Percentiles rank a stretch among this genome's conserved stretches.
These are phyloP conservation scores for Claviceps citrina DNA, from an alignment of 2,329 filamentous ascomycete species.

Conservation along the genomic window DNA sequence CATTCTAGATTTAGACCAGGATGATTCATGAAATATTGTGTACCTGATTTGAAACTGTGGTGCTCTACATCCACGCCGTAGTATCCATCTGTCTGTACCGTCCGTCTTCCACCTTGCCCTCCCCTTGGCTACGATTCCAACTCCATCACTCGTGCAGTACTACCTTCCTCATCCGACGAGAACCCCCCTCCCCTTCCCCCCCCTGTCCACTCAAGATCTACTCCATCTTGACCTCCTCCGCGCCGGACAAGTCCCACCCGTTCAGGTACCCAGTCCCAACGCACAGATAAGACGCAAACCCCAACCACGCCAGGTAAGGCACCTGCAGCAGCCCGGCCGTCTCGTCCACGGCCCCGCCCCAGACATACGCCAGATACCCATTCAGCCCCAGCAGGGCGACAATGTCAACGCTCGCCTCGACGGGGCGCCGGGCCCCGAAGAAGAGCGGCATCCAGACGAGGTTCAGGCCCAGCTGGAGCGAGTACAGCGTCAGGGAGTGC, in stretches of 20 bases:
- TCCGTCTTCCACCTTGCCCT: too few species aligned
- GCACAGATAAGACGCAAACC: constrained; percentile 76
- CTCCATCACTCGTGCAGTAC: too few species aligned
- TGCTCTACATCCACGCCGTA: too few species aligned
- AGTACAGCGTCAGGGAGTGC: constrained; percentile 63
- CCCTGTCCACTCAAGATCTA: too few species aligned
- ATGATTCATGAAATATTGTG: too few species aligned
- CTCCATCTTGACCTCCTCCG: constrained; percentile 13
- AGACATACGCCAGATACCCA: constrained; percentile 59
- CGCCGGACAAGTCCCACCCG: constrained; percentile 42
- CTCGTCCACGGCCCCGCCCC: constrained; percentile 58
- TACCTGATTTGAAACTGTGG: too few species aligned
- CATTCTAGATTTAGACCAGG: too few species aligned
- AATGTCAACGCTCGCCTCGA: constrained; percentile 62
- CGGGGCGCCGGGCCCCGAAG: constrained; percentile 60
- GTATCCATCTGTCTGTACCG: too few species aligned
- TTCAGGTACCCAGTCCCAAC: constrained; percentile 54
- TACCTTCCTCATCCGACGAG: neutral
- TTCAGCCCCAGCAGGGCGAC: constrained; percentile 56
- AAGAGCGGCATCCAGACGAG: constrained; percentile 86
- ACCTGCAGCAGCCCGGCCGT: constrained; percentile 58
- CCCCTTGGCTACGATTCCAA: too few species aligned
- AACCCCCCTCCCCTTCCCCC: too few species aligned
- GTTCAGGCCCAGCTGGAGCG: constrained; percentile 72
- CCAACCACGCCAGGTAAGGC: constrained; percentile 75